phyloP scores from a whole-genome alignment of 441 rosid species.

The Syzygium malaccense region DNA sequence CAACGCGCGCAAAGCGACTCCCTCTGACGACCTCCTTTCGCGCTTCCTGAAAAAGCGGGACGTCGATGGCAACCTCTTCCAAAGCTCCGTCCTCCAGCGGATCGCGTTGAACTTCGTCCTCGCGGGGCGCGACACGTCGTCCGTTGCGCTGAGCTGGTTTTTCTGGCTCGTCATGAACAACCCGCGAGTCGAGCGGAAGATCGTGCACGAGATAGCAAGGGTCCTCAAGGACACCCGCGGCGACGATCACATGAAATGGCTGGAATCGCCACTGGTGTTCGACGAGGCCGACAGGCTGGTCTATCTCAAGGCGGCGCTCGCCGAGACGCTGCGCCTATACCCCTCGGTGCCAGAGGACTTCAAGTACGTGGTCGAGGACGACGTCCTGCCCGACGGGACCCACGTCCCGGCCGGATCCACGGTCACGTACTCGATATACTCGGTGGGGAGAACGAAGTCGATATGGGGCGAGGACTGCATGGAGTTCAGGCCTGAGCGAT shows the following conservation, averaged over 20 bases:
- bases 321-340: constrained; percentile 83
- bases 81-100: constrained; percentile 65
- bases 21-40: constrained; percentile 79
- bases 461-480: constrained; percentile 90
- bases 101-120: constrained; percentile 93
- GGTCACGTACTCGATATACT: constrained; percentile 78
- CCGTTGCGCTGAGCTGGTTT: constrained; percentile 94
- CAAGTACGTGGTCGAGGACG: constrained; percentile 69
- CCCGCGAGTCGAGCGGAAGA: constrained; percentile 51
- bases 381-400: constrained; percentile 74
- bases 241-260: constrained; percentile 48
- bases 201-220: constrained; percentile 46
- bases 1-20: constrained; percentile 50
- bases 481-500: constrained; percentile 80
- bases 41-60: constrained; percentile 80
- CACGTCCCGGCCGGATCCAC: constrained; percentile 76
- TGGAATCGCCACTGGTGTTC: constrained; percentile 61
- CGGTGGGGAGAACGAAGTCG: constrained; percentile 82
- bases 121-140: constrained; percentile 92
- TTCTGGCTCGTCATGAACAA: constrained; percentile 90
- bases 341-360: constrained; percentile 90
- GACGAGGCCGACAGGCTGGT: constrained; percentile 78
- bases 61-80: constrained; percentile 50
- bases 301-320: constrained; percentile 81
- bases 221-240: constrained; percentile 70